These are phyloP conservation scores for Pleurotus giganteus DNA, from an alignment of 768 basidiomycete species.

Conservation along the genomic window DNA sequence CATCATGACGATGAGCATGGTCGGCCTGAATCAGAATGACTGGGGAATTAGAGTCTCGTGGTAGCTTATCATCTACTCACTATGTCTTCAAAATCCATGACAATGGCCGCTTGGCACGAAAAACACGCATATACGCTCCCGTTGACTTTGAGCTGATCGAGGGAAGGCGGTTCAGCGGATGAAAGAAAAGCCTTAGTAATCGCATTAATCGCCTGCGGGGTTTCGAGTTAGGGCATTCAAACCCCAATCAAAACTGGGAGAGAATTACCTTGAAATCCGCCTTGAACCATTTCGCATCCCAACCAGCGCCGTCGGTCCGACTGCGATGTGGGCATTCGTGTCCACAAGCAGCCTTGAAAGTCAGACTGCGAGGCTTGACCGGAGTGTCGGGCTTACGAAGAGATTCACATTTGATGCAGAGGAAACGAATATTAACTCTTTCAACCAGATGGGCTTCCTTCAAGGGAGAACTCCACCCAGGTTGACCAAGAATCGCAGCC, in stretches of 20 bases:
- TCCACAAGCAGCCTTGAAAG: constrained; percentile 55
- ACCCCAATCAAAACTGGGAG: background rate
- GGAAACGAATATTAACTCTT: constrained; percentile 56
- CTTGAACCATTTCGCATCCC: constrained; percentile 52
- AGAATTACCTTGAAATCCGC: constrained; percentile 54
- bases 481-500: constrained; percentile 44
- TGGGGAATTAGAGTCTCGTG: background rate
- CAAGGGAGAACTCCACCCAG: constrained; percentile 49
- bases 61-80: constrained; percentile 31
- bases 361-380: constrained; percentile 45
- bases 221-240: background rate
- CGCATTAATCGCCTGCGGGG: constrained; percentile 44
- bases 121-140: constrained; percentile 40
- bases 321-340: constrained; percentile 47
- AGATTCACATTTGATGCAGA: constrained; percentile 49
- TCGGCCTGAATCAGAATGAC: constrained; percentile 41
- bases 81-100: constrained; percentile 45
- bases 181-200: constrained; percentile 36
- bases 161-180: constrained; percentile 23
- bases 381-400: constrained; percentile 22
- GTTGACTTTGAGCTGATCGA: constrained; percentile 18
- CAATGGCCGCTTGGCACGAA: constrained; percentile 46
- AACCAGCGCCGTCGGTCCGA: constrained; percentile 32
- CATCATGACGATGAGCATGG: constrained; percentile 63
- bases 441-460: constrained; percentile 53